Evolutionary conservation across 148 eudicot species (phyloP).

Genomic region (Pharnaceum exiguum): DNA sequence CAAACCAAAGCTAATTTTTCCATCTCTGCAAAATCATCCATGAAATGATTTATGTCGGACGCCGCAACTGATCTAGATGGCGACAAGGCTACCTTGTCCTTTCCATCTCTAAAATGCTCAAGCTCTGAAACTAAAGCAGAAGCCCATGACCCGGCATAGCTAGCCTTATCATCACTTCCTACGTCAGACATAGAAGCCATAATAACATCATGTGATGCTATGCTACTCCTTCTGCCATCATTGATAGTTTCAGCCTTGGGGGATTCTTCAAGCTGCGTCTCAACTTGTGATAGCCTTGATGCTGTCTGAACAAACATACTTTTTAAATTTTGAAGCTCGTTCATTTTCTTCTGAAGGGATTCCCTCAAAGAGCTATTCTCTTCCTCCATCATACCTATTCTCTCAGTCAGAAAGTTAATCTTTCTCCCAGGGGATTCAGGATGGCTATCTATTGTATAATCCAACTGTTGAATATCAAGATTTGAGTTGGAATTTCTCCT

Average conservation of each 20-base stretch:
- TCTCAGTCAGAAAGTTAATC: slow-evolving; percentile 44
- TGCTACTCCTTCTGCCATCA: slow-evolving; percentile 17
- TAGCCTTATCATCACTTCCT: slow-evolving; percentile 74
- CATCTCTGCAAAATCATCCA: slow-evolving; percentile 98
- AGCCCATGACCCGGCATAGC: slow-evolving; percentile 62
- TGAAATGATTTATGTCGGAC: slow-evolving; percentile 67
- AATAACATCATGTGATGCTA: slow-evolving; percentile 31
- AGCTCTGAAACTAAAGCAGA: slow-evolving; percentile 57
- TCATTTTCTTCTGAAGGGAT: slow-evolving; percentile 37
- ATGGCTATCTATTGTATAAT: slow-evolving; percentile 28
- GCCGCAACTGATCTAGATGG: slow-evolving; percentile 43
- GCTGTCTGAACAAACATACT: slow-evolving; percentile 34
- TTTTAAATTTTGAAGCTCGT: slow-evolving; percentile 44
- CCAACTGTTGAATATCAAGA: slow-evolving; percentile 27
- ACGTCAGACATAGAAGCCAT: slow-evolving; percentile 52
- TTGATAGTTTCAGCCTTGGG: slow-evolving; percentile 22
- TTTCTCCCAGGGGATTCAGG: slow-evolving; percentile 45
- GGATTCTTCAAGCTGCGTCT: slow-evolving; percentile 40
- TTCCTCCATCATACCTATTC: slow-evolving; percentile 55
- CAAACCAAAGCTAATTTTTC: slow-evolving; percentile 81
- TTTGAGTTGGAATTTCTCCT: slow-evolving; percentile 46
- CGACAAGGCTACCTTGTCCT: slow-evolving; percentile 23
- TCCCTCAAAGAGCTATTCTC: slow-evolving; percentile 62
- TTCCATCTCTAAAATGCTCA: slow-evolving; percentile 46
- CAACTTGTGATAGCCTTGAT: slow-evolving; percentile 42